Evolutionary conservation across 2,329 filamentous ascomycete genomes (phyloP).

Genomic region (Colletotrichum sp.): DNA sequence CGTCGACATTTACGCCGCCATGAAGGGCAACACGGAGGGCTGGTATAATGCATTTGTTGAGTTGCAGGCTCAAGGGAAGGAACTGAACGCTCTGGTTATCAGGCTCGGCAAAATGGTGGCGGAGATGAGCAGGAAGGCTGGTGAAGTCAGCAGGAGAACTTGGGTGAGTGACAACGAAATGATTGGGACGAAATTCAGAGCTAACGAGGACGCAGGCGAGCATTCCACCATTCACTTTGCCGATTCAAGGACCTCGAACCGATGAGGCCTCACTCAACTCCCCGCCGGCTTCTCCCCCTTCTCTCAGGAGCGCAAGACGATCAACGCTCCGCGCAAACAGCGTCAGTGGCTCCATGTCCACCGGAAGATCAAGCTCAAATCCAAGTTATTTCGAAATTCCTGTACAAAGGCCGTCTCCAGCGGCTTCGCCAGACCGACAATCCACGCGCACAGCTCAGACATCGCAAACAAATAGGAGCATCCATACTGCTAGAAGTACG

Average conservation of each 20-base stretch:
- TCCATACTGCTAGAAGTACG: constrained; percentile 3
- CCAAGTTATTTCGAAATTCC: constrained; percentile 29
- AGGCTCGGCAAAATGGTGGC: constrained; percentile 79
- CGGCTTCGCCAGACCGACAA: constrained; percentile 6
- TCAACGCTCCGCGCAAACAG: constrained; percentile 20
- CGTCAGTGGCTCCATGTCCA: constrained; percentile 16
- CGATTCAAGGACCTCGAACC: constrained; percentile 22
- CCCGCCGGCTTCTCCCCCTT: constrained; percentile 29
- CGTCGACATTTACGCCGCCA: constrained; percentile 80
- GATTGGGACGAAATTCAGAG: not conserved
- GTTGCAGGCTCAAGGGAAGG: constrained; percentile 74
- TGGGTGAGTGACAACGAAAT: constrained; percentile 59
- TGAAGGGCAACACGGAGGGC: constrained; percentile 91
- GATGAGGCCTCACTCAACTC: constrained; percentile 20
- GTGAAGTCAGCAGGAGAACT: constrained; percentile 79
- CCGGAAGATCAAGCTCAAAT: constrained; percentile 17
- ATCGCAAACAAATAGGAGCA: not conserved
- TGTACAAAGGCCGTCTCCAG: constrained; percentile 2
- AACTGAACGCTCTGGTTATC: constrained; percentile 72
- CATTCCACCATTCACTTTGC: constrained; percentile 24
- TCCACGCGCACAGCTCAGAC: not conserved
- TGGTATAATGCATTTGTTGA: constrained; percentile 84
- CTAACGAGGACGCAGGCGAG: constrained; percentile 13
- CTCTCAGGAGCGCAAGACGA: constrained; percentile 7
- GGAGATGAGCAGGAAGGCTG: constrained; percentile 87